phyloP scores from a whole-genome alignment of 176 grass and related monocot species.

The Cocos nucifera region DNA sequence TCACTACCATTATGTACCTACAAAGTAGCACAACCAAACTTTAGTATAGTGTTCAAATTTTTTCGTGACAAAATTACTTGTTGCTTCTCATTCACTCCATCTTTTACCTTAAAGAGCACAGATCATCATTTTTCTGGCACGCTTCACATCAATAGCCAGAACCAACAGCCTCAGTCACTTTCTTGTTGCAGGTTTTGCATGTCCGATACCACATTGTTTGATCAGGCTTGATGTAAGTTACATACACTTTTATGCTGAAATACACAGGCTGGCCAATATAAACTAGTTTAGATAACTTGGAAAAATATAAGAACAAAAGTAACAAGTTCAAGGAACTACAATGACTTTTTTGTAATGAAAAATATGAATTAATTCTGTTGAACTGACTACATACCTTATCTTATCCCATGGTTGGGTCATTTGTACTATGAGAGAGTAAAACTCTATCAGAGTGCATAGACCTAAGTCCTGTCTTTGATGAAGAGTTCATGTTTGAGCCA shows the following conservation, averaged over 20 bases:
- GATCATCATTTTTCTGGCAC: constrained; percentile 67
- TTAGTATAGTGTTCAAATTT: not conserved
- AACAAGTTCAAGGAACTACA: too few relatives aligned
- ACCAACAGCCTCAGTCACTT: constrained; percentile 62
- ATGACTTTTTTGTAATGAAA: too few relatives aligned
- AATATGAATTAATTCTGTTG: too few relatives aligned
- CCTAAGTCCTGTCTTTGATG: constrained; percentile 37
- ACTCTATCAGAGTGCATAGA: constrained; percentile 92
- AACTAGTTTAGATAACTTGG: not conserved
- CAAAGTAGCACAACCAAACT: constrained; percentile 2
- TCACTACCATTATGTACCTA: constrained; percentile 87
- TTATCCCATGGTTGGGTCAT: constrained; percentile 63
- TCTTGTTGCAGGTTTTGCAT: constrained; percentile 93
- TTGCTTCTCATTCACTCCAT: not conserved
- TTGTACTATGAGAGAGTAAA: constrained; percentile 67
- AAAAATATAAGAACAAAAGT: too few relatives aligned
- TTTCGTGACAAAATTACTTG: too few relatives aligned
- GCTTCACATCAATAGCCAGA: constrained; percentile 87
- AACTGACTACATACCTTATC: constrained; percentile 46
- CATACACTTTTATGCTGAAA: constrained; percentile 61
- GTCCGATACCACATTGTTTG: constrained; percentile 95
- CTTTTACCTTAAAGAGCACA: constrained; percentile 66
- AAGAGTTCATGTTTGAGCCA: constrained; percentile 48
- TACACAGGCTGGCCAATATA: constrained; percentile 42
- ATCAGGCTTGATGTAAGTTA: constrained; percentile 82